Base-by-base conservation (phyloP, 179 eudicot genomes). In the Heliamphora pulchella region DNA sequence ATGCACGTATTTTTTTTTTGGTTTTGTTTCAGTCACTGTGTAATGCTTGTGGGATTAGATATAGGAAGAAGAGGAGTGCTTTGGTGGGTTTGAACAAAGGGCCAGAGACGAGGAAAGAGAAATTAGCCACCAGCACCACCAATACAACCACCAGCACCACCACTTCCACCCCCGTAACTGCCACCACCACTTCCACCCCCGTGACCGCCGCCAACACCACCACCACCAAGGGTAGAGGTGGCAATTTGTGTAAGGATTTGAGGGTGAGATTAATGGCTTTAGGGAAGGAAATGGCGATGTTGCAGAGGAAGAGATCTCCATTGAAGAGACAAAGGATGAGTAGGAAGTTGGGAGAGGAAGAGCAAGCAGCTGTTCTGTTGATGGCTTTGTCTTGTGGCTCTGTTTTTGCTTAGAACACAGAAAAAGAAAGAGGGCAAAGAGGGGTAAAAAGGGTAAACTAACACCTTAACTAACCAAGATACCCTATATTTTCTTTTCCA, bases 11-110 rank as follows among this genome's bases (percentile, higher is more conserved):
- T n/a, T n/a, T n/a, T n/a, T n/a, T n/a, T n/a, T n/a, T n/a, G n/a
- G n/a, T 1, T 78, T 15, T 39, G 39, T 76, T 20, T 74, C 90
- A 96, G 97, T 91, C 98, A 47, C 86, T 96, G 79, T 96, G 99
- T 85, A 96, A 96, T 84, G 99, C 98, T 46, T 96, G 98, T 88
- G 99, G 99, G 82, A 95, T 95, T 77, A 87, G 94, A 82, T 91
- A 96, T 84, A 89, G 99, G 80, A 96, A 96, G 73, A 92, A 84
- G 89, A 87, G 92, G 83, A 89, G 98, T 79, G 96, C 95, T 46
- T 84, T 91, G 5, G 73, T 93, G 87, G 94, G 94, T 71, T 67
- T 90, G 5, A 85, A 77, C 78, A 88, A 88, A 55, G 63, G 72
- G n/a, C n/a, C n/a, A n/a, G n/a, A n/a, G 22, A 11, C 85, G 3